A percentile compares a stretch with the other conserved stretches of the same genome.
Conservation (phyloP, 352 stramenopile genomes). For the Pythium monospermum region DNA sequence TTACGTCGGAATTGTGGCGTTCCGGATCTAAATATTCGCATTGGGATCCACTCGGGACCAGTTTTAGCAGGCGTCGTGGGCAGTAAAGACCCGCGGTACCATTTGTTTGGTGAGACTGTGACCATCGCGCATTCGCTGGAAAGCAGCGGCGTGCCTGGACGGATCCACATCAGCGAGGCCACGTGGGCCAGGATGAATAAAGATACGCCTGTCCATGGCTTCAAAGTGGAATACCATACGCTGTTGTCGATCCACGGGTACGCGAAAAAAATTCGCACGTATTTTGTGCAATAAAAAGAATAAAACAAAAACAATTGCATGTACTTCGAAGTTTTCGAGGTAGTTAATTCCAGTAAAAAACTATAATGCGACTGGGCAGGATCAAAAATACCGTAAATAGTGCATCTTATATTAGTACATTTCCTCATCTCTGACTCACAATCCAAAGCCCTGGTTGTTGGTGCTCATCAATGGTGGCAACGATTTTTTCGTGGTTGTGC, state of each 20-base stretch:
- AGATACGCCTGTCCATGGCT: conserved; percentile 66
- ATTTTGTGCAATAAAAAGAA: conserved; percentile 58
- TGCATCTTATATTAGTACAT: conserved; percentile 3
- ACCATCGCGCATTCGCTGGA: conserved; percentile 83
- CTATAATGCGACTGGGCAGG: no score
- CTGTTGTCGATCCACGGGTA: conserved; percentile 69
- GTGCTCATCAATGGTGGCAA: conserved; percentile 35
- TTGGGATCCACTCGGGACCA: conserved; percentile 78
- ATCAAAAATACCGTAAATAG: conserved; percentile 1
- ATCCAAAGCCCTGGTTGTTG: conserved; percentile 39
- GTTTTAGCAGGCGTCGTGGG: conserved; percentile 84
- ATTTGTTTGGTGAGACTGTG: conserved; percentile 83
- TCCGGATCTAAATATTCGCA: conserved; percentile 79
- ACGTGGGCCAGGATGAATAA: conserved; percentile 82
- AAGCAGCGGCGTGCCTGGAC: conserved; percentile 62
- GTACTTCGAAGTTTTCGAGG: no score
- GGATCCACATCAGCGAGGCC: conserved; percentile 80
- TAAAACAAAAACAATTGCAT: no score
- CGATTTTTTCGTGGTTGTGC: conserved; percentile 29
- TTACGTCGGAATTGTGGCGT: conserved; percentile 71
- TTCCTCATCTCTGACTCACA: conserved; percentile 10
- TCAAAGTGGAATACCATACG: conserved; percentile 84
- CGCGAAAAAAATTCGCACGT: conserved; percentile 74
- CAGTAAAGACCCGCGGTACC: conserved; percentile 76
- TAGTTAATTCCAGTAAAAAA: no score